Percentiles rank a stretch among this genome's conserved stretches.
phyloP scores from a whole-genome alignment of 805 yeast species.

The Kodamaea kakaduensis region DNA sequence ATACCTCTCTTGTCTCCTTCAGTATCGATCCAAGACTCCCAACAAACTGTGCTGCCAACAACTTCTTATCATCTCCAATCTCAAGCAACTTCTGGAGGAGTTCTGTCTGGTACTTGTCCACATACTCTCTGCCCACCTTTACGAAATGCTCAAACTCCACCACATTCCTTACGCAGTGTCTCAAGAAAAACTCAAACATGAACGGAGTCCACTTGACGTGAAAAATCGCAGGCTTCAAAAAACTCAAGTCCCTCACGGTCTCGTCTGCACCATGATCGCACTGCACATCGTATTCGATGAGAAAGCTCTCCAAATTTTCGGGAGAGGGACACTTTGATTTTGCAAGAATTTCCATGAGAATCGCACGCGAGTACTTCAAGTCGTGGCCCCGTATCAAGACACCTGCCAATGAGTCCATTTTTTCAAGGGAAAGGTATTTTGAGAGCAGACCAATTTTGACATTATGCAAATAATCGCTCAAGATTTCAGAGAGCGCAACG shows the following conservation, averaged over 20 bases:
- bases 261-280: conserved; percentile 9
- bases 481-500: conserved; percentile 4
- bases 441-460: neutral
- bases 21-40: conserved; percentile 10
- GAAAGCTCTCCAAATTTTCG: conserved; percentile 19
- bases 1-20: conserved; percentile 5
- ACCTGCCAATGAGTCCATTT: conserved; percentile 3
- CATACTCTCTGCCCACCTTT: conserved; percentile 12
- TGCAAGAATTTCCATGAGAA: conserved; percentile 2
- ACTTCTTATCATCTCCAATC: conserved; percentile 12
- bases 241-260: conserved; percentile 19
- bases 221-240: conserved; percentile 27
- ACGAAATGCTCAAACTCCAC: conserved; percentile 29
- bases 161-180: conserved; percentile 17
- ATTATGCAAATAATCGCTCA: conserved; percentile 6
- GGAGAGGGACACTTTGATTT: conserved; percentile 20
- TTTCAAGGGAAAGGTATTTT: neutral
- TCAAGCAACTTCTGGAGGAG: conserved; percentile 18
- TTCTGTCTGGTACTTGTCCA: conserved; percentile 15
- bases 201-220: conserved; percentile 18
- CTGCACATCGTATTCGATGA: conserved; percentile 15
- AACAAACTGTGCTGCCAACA: conserved; percentile 22
- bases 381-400: conserved; percentile 7
- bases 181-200: conserved; percentile 20
- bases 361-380: conserved; percentile 1